Base-by-base conservation (phyloP, 495 filamentous ascomycete species). In the Pseudotulostoma volvatum region DNA sequence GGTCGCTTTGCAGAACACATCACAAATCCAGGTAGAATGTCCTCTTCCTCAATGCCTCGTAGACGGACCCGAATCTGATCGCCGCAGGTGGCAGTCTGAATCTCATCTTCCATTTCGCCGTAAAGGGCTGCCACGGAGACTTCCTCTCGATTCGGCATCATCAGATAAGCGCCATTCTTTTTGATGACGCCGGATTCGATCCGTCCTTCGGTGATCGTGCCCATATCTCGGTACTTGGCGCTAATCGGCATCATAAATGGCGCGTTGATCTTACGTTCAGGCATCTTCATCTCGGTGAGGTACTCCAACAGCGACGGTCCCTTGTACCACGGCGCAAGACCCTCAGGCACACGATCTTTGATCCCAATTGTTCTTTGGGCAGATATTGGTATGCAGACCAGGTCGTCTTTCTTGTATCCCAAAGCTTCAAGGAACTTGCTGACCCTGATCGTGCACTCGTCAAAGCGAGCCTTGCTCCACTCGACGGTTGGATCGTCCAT, bases 221-320 rank as follows among this genome's bases (percentile, higher is more conserved):
- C 90, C 80, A 99, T 83, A 59, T 96, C 88, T 48, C 78, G 75
- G 65, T 96, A 96, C 57, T 96, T 99, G 53, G 79, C 81, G 36
- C 78, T 80, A 49, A 99, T 72, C 4, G 92, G 83, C 90, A 96
- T 94, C 92, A 96, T 95, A 70, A 99, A 96, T 9, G 90, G 90
- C 8, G 90, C 90, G 47, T 93, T 94, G 57, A 93, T 64, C 61
- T 95, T 99, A 44, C 90, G 83, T 56, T 96, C 90, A 8, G 94
- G 71, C 20, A 86, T 71, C 53, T 83, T 73, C 81, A 97, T 94
- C 53, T 70, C 61, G 46, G 90, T 85, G 31, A 97, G 77, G 55
- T 82, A 94, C 53, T 97, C 90, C 15, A 97, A 74, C 3, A 97
- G 73, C 1, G 88, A 93, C n/a, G 88, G 88, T 0, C 90, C 85